Percentiles rank a stretch among this genome's conserved stretches.
These are phyloP conservation scores for Sordaria brevicollis DNA, from an alignment of 495 filamentous ascomycete species.

Conservation along the genomic window DNA sequence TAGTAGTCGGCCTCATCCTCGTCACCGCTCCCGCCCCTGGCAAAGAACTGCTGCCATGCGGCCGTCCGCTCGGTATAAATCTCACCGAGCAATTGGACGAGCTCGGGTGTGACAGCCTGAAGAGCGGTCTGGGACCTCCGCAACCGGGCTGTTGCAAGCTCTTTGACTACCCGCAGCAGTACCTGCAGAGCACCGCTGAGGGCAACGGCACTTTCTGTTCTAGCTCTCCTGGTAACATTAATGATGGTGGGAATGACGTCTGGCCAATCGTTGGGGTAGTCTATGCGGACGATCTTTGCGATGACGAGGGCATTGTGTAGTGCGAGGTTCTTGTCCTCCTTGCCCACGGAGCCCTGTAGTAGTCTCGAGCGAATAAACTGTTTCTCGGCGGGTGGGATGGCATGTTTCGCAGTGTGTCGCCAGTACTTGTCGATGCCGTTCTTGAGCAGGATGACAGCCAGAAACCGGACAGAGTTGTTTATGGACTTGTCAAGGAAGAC, in stretches of 20 bases:
- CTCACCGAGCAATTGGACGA: constrained; percentile 62
- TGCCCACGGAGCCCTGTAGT: constrained; percentile 60
- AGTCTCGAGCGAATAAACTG: constrained; percentile 59
- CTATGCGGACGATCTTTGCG: constrained; percentile 78
- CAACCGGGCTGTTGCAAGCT: constrained; percentile 70
- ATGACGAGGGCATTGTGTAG: constrained; percentile 79
- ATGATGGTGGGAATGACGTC: constrained; percentile 49
- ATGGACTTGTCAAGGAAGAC: constrained; percentile 68
- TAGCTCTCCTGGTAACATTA: constrained; percentile 42
- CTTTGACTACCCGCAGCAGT: constrained; percentile 78
- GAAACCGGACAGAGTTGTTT: constrained; percentile 65
- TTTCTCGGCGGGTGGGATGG: constrained; percentile 67
- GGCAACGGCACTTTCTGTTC: constrained; percentile 35
- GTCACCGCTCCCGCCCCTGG: constrained; percentile 30
- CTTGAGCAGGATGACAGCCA: constrained; percentile 89
- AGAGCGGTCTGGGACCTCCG: constrained; percentile 58
- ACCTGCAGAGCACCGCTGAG: constrained; percentile 67
- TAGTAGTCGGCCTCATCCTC: constrained; percentile 47
- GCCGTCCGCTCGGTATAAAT: constrained; percentile 68
- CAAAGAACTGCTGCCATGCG: constrained; percentile 56
- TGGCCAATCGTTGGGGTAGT: constrained; percentile 80
- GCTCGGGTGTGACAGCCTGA: constrained; percentile 65
- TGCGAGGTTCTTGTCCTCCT: constrained; percentile 62
- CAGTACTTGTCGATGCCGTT: constrained; percentile 94
- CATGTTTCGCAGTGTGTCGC: constrained; percentile 60